Evolutionary conservation across 371 early-diverging fungal genomes (phyloP).

Genomic region (Mortierella sp.): DNA sequence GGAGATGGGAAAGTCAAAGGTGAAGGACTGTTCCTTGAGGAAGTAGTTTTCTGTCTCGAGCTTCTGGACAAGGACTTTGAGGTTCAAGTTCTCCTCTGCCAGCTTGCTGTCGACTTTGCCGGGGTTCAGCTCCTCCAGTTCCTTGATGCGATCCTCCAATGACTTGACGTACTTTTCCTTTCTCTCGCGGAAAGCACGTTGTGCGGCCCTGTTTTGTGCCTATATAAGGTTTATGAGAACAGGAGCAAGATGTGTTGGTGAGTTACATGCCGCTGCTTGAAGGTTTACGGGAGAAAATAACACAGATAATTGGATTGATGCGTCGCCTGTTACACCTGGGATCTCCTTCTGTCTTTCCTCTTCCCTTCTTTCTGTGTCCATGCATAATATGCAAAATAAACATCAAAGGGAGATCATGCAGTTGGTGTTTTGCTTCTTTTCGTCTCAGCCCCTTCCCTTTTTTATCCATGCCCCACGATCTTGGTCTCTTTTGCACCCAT

Average conservation of each 20-base stretch:
- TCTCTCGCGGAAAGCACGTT: slow-evolving; percentile 82
- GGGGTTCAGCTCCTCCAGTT: slow-evolving; percentile 63
- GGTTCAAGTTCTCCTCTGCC: slow-evolving; percentile 66
- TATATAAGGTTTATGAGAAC: slow-evolving; percentile 14
- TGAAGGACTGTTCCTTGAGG: slow-evolving; percentile 59
- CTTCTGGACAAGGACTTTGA: slow-evolving; percentile 61
- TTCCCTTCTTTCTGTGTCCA: neutral
- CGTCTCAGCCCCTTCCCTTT: slow-evolving; percentile 8
- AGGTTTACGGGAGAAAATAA: too few species aligned
- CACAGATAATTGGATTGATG: too few species aligned
- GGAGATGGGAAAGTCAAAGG: slow-evolving; percentile 63
- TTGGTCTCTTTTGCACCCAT: neutral
- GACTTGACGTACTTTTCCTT: slow-evolving; percentile 74
- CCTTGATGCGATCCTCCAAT: slow-evolving; percentile 77
- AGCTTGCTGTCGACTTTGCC: slow-evolving; percentile 58
- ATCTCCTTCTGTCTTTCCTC: neutral
- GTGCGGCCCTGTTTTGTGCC: slow-evolving; percentile 83
- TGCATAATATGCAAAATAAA: neutral
- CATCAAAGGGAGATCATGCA: neutral
- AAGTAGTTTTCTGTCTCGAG: slow-evolving; percentile 65
- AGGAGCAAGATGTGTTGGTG: neutral
- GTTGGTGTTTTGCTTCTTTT: neutral
- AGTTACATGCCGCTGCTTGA: too few species aligned
- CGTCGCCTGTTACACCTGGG: too few species aligned
- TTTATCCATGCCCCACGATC: neutral